These are phyloP conservation scores for Boletus coccyginus DNA, from an alignment of 768 basidiomycete species.

Conservation along the genomic window DNA sequence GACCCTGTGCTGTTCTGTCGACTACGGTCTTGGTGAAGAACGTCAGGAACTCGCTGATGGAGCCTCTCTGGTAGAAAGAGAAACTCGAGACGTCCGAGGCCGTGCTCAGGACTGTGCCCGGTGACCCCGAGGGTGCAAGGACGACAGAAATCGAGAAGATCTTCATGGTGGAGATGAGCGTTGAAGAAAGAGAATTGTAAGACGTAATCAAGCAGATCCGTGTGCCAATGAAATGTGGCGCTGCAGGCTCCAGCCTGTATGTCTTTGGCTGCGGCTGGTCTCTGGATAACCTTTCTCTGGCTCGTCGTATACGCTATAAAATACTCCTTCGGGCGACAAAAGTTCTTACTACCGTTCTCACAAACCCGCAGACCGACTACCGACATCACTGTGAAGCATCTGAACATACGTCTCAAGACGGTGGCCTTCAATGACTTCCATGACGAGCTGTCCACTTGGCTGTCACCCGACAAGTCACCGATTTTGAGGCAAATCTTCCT, in stretches of 20 bases:
- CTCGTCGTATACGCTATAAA: conserved; percentile 26
- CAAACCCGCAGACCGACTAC: conserved; percentile 17
- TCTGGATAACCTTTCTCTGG: conserved; percentile 26
- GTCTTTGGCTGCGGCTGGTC: conserved; percentile 16
- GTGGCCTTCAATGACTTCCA: conserved; percentile 49
- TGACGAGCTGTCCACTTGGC: conserved; percentile 37
- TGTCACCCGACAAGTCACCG: conserved; percentile 33
- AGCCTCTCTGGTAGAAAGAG: conserved; percentile 89
- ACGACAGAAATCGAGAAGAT: conserved; percentile 78
- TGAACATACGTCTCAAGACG: conserved; percentile 43
- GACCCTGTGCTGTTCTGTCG: conserved; percentile 81
- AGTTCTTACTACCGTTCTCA: conserved; percentile 20
- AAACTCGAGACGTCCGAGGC: conserved; percentile 86
- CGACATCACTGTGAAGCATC: conserved; percentile 24
- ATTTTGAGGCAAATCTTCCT: conserved; percentile 28
- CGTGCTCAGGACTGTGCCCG: conserved; percentile 60
- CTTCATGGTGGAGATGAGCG: conserved; percentile 60
- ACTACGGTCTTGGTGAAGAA: conserved; percentile 94
- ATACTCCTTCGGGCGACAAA: conserved; percentile 17
- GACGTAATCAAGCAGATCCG: neutral
- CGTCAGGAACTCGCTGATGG: conserved; percentile 87
- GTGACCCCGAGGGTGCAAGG: conserved; percentile 60
- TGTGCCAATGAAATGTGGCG: conserved; percentile 2
- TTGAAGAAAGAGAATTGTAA: conserved; percentile 7
- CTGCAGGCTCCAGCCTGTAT: conserved; percentile 5